Evolutionary conservation across 495 filamentous ascomycete genomes (phyloP).

Genomic region (Penicillium cinerascens): DNA sequence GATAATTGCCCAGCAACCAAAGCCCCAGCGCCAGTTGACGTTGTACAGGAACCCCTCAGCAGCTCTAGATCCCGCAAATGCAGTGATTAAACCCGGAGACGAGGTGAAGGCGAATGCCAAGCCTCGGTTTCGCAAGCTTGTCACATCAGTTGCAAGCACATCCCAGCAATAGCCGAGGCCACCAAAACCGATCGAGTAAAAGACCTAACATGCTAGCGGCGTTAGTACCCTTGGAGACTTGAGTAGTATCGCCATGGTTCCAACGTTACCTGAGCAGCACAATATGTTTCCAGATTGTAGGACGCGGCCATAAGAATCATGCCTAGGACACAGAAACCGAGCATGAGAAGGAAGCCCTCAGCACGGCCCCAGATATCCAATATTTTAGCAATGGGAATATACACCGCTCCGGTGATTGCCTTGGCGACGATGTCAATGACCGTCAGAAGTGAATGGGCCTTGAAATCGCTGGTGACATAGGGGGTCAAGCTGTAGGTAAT

Average conservation of each 20-base stretch:
- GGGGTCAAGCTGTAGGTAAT: constrained; percentile 21
- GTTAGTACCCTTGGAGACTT: no score
- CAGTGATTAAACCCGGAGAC: constrained; percentile 47
- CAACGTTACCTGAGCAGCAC: constrained; percentile 44
- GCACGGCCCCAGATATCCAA: constrained; percentile 61
- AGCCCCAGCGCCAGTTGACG: constrained; percentile 53
- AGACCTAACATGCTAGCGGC: no score
- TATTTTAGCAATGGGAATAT: constrained; percentile 60
- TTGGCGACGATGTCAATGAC: constrained; percentile 51
- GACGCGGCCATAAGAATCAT: constrained; percentile 45
- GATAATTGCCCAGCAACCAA: constrained; percentile 54
- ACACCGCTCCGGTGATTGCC: constrained; percentile 27
- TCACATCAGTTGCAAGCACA: constrained; percentile 57
- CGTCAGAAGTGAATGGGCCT: constrained; percentile 51
- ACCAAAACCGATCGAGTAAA: constrained; percentile 49
- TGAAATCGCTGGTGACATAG: constrained; percentile 45
- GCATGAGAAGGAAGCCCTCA: constrained; percentile 47
- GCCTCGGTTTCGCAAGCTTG: constrained; percentile 52
- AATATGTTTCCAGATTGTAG: constrained; percentile 40
- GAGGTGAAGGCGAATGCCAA: constrained; percentile 53
- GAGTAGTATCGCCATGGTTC: no score
- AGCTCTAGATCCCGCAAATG: constrained; percentile 20
- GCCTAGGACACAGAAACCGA: constrained; percentile 27
- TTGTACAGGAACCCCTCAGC: constrained; percentile 39
- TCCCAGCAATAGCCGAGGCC: constrained; percentile 48